Conservation (phyloP, 1,284 basidiomycete species). For the Golubevia pallescens region DNA sequence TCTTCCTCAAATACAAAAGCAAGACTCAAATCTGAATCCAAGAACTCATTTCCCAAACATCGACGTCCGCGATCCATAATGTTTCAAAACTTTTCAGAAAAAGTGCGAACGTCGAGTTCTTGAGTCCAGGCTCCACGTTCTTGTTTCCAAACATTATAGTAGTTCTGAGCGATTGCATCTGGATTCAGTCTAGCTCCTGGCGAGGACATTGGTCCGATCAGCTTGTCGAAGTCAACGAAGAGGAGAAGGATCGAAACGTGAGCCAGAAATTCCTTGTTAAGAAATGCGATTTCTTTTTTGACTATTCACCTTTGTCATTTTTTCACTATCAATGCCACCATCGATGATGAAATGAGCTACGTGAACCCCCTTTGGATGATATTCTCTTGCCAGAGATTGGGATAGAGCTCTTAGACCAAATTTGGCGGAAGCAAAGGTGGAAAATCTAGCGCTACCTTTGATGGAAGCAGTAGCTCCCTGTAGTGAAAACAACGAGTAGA, state of each 20-base stretch:
- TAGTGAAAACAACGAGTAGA: too few relatives aligned
- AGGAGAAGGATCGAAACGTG: background rate
- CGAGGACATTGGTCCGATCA: background rate
- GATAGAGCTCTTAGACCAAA: conserved; percentile 29
- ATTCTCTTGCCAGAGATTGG: conserved; percentile 30
- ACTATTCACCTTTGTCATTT: background rate
- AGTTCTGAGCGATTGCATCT: conserved; percentile 5
- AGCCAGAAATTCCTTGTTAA: background rate
- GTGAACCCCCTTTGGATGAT: conserved; percentile 31
- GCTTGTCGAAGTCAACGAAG: background rate
- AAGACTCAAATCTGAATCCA: too few relatives aligned
- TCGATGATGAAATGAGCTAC: conserved; percentile 38
- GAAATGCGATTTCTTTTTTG: background rate
- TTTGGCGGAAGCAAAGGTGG: conserved; percentile 28
- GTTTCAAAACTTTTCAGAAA: conserved; percentile 4
- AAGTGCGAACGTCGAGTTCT: conserved; percentile 4
- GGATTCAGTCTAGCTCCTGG: conserved; percentile 2
- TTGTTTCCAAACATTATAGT: conserved; percentile 4
- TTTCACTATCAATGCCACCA: conserved; percentile 13
- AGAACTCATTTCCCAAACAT: too few relatives aligned
- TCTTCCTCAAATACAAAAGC: too few relatives aligned
- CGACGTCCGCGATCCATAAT: too few relatives aligned
- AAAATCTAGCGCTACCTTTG: conserved; percentile 27
- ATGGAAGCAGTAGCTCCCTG: conserved; percentile 31
- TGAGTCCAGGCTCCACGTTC: conserved; percentile 2